Conservation (phyloP, 2,329 filamentous ascomycete species). For the Bertia moriformis region DNA sequence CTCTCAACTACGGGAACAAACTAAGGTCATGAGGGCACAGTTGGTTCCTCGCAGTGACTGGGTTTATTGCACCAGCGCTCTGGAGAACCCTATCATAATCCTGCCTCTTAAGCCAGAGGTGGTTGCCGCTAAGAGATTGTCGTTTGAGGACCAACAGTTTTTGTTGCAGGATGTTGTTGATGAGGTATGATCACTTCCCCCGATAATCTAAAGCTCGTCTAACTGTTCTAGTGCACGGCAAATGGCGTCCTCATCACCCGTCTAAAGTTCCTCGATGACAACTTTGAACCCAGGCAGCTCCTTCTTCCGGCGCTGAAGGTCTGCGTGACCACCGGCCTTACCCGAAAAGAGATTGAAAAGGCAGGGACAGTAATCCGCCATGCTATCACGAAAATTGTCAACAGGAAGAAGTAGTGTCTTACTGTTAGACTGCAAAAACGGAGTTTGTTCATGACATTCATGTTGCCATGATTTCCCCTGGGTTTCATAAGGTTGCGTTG, state of each 20-base stretch:
- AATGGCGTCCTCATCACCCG: slow-evolving; percentile 85
- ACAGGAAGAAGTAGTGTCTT: slow-evolving; percentile 27
- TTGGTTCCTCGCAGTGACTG: slow-evolving; percentile 88
- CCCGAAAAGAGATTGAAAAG: slow-evolving; percentile 92
- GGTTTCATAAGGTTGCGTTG: no score
- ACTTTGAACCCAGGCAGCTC: slow-evolving; percentile 52
- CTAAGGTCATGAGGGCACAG: slow-evolving; percentile 70
- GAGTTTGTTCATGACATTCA: no score
- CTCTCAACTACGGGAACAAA: slow-evolving; percentile 67
- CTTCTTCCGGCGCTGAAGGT: slow-evolving; percentile 77
- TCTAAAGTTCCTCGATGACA: slow-evolving; percentile 56
- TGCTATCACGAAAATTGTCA: slow-evolving; percentile 85
- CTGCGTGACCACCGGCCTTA: slow-evolving; percentile 73
- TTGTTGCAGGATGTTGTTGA: slow-evolving; percentile 87
- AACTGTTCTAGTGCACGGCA: slow-evolving; percentile 52
- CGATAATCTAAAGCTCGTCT: slow-evolving; percentile 2
- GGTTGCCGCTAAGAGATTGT: slow-evolving; percentile 54
- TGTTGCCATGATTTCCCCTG: no score
- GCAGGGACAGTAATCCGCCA: slow-evolving; percentile 77
- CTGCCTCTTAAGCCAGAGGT: slow-evolving; percentile 74
- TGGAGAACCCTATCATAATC: slow-evolving; percentile 78
- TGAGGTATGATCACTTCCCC: slow-evolving; percentile 77
- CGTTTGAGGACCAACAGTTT: slow-evolving; percentile 64
- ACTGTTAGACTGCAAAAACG: no score
- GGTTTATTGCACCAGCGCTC: slow-evolving; percentile 66